Evolutionary conservation across 164 flowering plant species (phyloP), one percentile per base, ranked within the genome.

Genomic region (Macadamia integrifolia): DNA sequence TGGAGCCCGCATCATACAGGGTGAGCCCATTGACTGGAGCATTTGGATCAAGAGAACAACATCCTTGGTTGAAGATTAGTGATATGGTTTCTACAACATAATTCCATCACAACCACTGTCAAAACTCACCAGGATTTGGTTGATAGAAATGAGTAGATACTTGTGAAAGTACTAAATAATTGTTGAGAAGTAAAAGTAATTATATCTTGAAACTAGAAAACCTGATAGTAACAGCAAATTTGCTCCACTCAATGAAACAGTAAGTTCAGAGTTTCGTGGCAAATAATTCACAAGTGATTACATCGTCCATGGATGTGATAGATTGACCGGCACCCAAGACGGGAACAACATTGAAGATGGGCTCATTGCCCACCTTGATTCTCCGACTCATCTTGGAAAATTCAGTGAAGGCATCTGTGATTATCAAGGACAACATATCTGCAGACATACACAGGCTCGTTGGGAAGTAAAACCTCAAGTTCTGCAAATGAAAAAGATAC

Each of bases 271-370:
- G 58, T 49, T 76, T 79, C 17, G 82, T 62, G 35, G 97, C 91
- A 66, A 94, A 83, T 57, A 92, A 70, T 72, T 94, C 98, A 66
- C 98, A 89, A 6, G 97, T 85, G 73, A 92, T 69, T 53, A 88
- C 29, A 69, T 89, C 88, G 72, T 82, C 81, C 80, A 88, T 77
- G 58, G 83, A 71, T 10, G 73, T 66, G 0, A 91, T 77, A 43
- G 87, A 82, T 56, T 73, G 76, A 64, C 99, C 98, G 56, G 90
- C 73, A 66, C 90, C 97, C 23, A 89, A 30, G 64, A 90, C 97
- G 17, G 99, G 99, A 74, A 94, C 77, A 7, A 88, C 73, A 76
- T 82, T 94, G 76, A 92, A 84, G 23, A 88, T 66, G 31, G 87
- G 83, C 44, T 73, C 80, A 48, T 71, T 58, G 40, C 69, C 72